Evolutionary conservation across 129 eudicot genomes (phyloP).

Genomic region (Smallanthus sonchifolius): DNA sequence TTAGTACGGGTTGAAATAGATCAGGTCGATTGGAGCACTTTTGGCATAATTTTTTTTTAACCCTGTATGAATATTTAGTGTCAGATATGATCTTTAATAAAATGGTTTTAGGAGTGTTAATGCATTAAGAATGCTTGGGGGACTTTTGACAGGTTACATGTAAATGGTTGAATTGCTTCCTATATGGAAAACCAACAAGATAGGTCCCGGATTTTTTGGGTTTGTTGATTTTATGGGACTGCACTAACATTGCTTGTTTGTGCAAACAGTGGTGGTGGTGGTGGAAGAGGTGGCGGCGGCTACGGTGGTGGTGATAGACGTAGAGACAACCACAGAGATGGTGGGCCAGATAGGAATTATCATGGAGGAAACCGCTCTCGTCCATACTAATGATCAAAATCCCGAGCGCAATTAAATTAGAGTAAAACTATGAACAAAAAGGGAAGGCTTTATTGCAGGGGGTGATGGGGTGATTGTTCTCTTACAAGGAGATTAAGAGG

Average conservation of each 20-base stretch:
- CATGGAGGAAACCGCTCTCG: constrained; percentile 94
- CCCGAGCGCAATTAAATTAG: constrained; percentile 32
- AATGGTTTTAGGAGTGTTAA: neutral
- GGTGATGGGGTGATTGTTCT: constrained; percentile 44
- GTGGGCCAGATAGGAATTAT: constrained; percentile 86
- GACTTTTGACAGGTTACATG: neutral
- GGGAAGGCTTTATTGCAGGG: constrained; percentile 53
- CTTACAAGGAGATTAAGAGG: constrained; percentile 79
- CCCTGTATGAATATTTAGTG: neutral
- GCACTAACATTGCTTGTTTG: constrained; percentile 16
- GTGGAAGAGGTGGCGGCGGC: constrained; percentile 61
- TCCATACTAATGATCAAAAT: constrained; percentile 56
- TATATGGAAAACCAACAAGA: neutral
- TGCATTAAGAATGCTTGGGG: neutral
- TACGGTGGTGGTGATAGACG: constrained; percentile 67
- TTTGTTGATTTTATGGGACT: neutral
- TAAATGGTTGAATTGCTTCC: neutral
- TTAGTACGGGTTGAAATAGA: neutral
- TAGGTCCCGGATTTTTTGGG: neutral
- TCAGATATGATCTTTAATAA: neutral
- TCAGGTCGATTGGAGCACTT: neutral
- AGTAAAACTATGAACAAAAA: constrained; percentile 45
- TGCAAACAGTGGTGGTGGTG: constrained; percentile 61
- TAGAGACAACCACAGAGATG: constrained; percentile 72
- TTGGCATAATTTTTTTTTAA: neutral